These are phyloP conservation scores for Cucurbita moschata DNA, from an alignment of 306 rosid species.

Conservation along the genomic window DNA sequence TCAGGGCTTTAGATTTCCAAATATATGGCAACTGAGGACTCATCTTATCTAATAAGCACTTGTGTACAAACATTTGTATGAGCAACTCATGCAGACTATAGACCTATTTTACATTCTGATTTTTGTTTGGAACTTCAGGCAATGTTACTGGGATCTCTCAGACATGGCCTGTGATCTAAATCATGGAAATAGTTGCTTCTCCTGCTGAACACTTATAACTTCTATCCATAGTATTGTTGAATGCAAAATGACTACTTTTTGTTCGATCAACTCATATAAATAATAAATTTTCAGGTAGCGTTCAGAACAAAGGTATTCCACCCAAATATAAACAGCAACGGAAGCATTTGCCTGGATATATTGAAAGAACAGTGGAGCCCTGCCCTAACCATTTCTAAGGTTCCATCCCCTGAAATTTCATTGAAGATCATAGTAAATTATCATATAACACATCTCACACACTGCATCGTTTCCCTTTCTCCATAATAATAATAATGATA, in stretches of 20 bases:
- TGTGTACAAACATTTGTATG: background rate
- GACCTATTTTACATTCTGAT: background rate
- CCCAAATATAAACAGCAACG: constrained; percentile 61
- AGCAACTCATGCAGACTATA: background rate
- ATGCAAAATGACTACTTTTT: background rate
- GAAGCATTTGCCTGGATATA: constrained; percentile 68
- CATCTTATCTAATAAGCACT: background rate
- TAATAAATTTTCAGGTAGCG: constrained; percentile 37
- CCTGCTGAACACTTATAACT: background rate
- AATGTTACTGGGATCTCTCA: background rate
- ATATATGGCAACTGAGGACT: background rate
- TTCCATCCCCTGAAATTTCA: constrained; percentile 4
- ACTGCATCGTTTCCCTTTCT: background rate
- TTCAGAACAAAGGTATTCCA: constrained; percentile 70
- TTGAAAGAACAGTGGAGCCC: constrained; percentile 78
- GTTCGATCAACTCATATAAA: background rate
- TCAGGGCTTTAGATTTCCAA: background rate
- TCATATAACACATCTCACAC: background rate
- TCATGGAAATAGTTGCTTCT: background rate
- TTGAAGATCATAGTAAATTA: background rate
- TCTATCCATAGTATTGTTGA: background rate
- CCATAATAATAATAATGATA: background rate
- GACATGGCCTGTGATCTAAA: background rate
- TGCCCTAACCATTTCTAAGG: constrained; percentile 63
- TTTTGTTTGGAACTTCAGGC: background rate